Evolutionary conservation across 1,284 basidiomycete genomes (phyloP), one percentile per base, ranked within the genome.

Genomic region (Cystobasidium slooffiae): DNA sequence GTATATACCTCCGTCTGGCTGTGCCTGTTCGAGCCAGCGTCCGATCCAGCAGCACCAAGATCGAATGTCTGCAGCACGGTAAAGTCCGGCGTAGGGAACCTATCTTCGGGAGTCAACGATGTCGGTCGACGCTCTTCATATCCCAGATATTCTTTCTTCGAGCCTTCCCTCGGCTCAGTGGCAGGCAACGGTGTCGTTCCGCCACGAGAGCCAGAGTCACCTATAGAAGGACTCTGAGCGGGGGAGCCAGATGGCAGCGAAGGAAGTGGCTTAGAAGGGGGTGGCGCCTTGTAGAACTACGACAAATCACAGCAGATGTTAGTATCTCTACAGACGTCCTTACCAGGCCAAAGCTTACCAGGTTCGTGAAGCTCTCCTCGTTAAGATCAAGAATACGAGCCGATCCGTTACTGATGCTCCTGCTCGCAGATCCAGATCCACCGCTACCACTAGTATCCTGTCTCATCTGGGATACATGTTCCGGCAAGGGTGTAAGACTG

Each of bases 221-320:
- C 51, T 41, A 18, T 12, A 41, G 49, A 53, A 10, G 6, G 64
- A 20, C 31, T 39, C 12, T 52, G 44, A 14, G 39, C 22, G 20
- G 22, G 22, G 0, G 64, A 43, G 31, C 31, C 31, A 1, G 47
- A 66, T 12, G 70, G 70, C 9, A 73, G 47, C 10, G 62, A 62
- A 16, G 70, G 70, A 16, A 73, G 20, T 14, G 70, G 62, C 53
- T 65, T 73, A 9, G 51, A 64, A 37, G 70, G 62, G 6, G 70
- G 70, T n/a, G 70, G 70, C 10, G 47, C 63, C 18, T 59, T 56
- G 62, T 65, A 73, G 37, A 73, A 73, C 70, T 73, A 39, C 43
- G n/a, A 2, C 3, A 6, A 31, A 5, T 31, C 31, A 44, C 24
- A 56, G 43, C 41, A 44, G 18, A 16, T 12, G 53, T 68, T 37